Base-by-base conservation (phyloP, 352 stramenopile species). In the Globisporangium heterothallicum region DNA sequence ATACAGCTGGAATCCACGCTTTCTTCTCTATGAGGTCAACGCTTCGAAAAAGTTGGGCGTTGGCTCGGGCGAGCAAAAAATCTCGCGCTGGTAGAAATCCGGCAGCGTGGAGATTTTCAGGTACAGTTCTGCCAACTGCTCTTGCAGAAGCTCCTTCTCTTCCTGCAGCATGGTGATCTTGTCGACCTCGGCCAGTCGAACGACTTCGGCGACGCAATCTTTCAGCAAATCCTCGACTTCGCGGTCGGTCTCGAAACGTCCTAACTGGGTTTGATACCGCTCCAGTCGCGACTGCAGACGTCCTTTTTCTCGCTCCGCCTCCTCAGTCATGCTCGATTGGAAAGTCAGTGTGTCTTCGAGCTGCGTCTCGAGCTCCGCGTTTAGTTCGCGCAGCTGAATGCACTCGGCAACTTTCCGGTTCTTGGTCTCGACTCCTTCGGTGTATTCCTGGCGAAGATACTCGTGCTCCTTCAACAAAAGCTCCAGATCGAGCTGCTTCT, bases 81-180 rank as follows among this genome's bases (percentile, higher is more conserved):
- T 86, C 64, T 92, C 71, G 35, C 81, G 78, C 45, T 92, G 74
- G 42, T 93, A 93, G 41, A 93, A 93, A 36, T 92, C 83, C 26
- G 83, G 83, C 35, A 92, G 64, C 12, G 76, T 86, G 38, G 83
- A 90, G 60, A 92, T 85, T 56, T 92, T 94, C 43, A 89, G 53
- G 43, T 86, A 84, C 22, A 94, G 53, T 41, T 92, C 74, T 14
- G 73, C 75, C 9, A 94, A 64, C 13, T 75, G 71, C 32, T 86
- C 66, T 45, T 89, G 77, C 29, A 94, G 53, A 24, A 86, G 67
- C n/a, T 68, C 65, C 13, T 81, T 77, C 58, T 94, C 83, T 32
- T 94, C 80, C 32, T 74, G 64, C 13, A 92, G 43, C 7, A 69
- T 69, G 1, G 49, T 52, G 14, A 83, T 56, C 42, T 82, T 89